Evolutionary conservation across 331 rosid genomes (phyloP), one percentile per base, ranked within the genome.

Genomic region (Pyrus hybrid): DNA sequence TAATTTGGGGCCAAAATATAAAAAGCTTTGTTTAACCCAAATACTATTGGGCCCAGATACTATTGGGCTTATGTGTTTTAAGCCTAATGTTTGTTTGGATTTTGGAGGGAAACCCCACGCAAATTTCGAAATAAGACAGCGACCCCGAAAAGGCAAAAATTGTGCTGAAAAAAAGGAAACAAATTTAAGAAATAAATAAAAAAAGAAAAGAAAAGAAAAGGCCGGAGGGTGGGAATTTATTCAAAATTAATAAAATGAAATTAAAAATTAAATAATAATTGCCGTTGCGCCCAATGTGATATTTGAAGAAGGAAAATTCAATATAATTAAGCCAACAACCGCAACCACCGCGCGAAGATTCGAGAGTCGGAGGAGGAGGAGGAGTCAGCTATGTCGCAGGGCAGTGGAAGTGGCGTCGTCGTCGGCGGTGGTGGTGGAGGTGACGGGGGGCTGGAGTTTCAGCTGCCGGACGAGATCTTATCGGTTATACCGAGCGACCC

Each of bases 401-500:
- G 29, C 57, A 77, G 77, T 13, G 81, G 63, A 35, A 71, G 23
- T 70, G 45, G 4, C 4, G 45, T 37, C 45, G 65, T 33, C 45
- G 66, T 37, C 45, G 45, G 13, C 45, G 47, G 67, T 13, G 75
- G 37, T 3, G 75, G 63, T 17, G 63, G 66, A 23, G 77, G 67
- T 30, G 90, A 68, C 4, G 51, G 70, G 14, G 90, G 85, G 8
- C 81, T 81, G 49, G 97, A 92, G 67, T 92, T 92, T 53, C 77
- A 91, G 25, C 80, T 95, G 4, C 75, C 93, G 10, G 93, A 95
- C 67, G 97, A 90, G 77, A 87, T 92, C 68, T 78, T 95, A 4
- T 64, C 93, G 62, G 93, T 92, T 54, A 89, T 95, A 1, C 99
- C 99, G 8, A 87, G 93, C 49, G 97, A 95, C 85, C 99, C 99